These are phyloP conservation scores for Hypoxylon crocopeplum DNA, from an alignment of 495 filamentous ascomycete species.

Conservation along the genomic window DNA sequence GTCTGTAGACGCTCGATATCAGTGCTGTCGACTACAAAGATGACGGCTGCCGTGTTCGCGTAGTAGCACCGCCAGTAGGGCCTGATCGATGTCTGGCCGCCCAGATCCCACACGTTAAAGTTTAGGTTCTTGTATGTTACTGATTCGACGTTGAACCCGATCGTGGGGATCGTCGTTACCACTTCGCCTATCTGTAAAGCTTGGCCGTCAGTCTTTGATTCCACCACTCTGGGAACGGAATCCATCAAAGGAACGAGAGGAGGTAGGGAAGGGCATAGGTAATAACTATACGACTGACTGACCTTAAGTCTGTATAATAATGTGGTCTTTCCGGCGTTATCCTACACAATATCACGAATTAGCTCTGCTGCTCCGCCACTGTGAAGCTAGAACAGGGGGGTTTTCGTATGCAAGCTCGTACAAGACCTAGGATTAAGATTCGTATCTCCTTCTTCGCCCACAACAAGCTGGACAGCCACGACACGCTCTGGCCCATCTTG, in stretches of 20 bases:
- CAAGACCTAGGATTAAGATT: conserved; percentile 94
- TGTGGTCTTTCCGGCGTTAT: conserved; percentile 98
- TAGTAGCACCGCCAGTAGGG: conserved; percentile 99
- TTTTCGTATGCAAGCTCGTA: conserved; percentile 53
- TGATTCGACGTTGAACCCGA: conserved; percentile 98
- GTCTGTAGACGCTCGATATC: conserved; percentile 94
- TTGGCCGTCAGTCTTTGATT: conserved; percentile 11
- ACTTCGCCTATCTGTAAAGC: conserved; percentile 89
- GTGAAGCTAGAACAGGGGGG: conserved; percentile 25
- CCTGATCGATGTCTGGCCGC: conserved; percentile 94
- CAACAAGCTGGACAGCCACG: conserved; percentile 74
- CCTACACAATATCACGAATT: conserved; percentile 59
- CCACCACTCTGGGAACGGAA: background rate
- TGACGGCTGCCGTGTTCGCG: conserved; percentile 97
- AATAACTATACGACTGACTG: conserved; percentile 37
- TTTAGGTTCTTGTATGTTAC: conserved; percentile 97
- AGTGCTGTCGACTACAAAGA: conserved; percentile 97
- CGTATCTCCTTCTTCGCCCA: conserved; percentile 97
- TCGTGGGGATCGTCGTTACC: conserved; percentile 97
- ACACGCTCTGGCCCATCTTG: conserved; percentile 83
- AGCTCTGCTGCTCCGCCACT: conserved; percentile 18
- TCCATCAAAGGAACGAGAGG: background rate
- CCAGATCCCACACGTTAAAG: conserved; percentile 99
- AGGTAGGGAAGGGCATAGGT: background rate
- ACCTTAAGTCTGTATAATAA: conserved; percentile 96